These are phyloP conservation scores for Russula griseocarnosa DNA, from an alignment of 768 basidiomycete genomes.

Conservation along the genomic window DNA sequence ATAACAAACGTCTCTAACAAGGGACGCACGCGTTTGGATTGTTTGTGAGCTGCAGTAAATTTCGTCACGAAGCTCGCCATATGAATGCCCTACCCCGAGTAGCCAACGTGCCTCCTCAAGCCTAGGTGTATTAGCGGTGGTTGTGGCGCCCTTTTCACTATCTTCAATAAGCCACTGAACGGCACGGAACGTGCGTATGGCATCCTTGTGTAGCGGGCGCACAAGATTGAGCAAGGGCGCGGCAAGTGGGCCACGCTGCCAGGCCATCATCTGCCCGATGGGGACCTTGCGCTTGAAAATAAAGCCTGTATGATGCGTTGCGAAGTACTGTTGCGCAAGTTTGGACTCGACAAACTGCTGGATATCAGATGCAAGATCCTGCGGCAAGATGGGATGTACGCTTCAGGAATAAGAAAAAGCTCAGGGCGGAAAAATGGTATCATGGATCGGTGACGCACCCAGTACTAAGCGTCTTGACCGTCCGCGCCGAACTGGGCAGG, in stretches of 20 bases:
- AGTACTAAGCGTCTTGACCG: slow-evolving; percentile 51
- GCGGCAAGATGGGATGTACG: slow-evolving; percentile 71
- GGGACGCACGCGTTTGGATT: slow-evolving; percentile 72
- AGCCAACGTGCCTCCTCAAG: slow-evolving; percentile 88
- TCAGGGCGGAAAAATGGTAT: background rate
- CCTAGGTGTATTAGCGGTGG: slow-evolving; percentile 43
- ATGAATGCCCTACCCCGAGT: slow-evolving; percentile 68
- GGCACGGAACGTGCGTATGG: slow-evolving; percentile 81
- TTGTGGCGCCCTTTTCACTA: slow-evolving; percentile 63
- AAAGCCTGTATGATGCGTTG: slow-evolving; percentile 84
- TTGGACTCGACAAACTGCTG: slow-evolving; percentile 83
- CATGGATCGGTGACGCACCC: slow-evolving; percentile 46
- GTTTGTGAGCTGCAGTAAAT: slow-evolving; percentile 85
- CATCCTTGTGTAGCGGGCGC: slow-evolving; percentile 64
- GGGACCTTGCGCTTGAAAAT: slow-evolving; percentile 80
- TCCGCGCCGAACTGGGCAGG: slow-evolving; percentile 1
- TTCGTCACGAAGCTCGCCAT: slow-evolving; percentile 87
- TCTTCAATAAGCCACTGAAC: slow-evolving; percentile 95
- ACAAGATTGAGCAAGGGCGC: slow-evolving; percentile 73
- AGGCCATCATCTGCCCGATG: slow-evolving; percentile 82
- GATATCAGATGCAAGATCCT: slow-evolving; percentile 79
- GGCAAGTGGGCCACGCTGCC: slow-evolving; percentile 73
- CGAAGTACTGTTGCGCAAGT: slow-evolving; percentile 84
- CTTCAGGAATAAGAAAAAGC: slow-evolving; percentile 38
- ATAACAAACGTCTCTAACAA: background rate